phyloP scores from a whole-genome alignment of 73 alveolate species.

The Paramecium pentaurelia region DNA sequence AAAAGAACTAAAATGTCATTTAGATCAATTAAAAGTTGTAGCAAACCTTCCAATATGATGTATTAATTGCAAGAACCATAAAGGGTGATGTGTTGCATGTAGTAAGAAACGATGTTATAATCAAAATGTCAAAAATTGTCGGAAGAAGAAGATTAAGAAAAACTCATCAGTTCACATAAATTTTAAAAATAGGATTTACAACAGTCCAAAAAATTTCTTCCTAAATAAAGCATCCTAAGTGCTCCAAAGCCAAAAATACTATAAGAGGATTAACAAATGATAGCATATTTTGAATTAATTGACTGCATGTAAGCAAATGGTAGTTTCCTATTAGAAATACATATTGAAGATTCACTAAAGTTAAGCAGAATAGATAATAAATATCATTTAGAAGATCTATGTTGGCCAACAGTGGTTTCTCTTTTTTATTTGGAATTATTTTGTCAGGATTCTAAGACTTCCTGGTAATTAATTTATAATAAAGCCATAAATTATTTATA shows the following conservation, averaged over 20 bases:
- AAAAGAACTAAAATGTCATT: no score
- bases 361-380: background rate
- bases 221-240: background rate
- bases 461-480: background rate
- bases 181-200: no score
- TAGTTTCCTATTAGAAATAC: background rate
- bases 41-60: no score
- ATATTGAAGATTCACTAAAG: background rate
- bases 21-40: no score
- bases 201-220: background rate
- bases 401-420: background rate
- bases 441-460: background rate
- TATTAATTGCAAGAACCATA: no score
- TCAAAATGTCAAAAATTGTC: no score
- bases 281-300: background rate
- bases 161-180: no score
- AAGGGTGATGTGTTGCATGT: no score
- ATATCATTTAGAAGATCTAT: background rate
- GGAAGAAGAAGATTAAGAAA: background rate
- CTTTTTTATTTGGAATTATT: background rate
- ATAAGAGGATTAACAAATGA: background rate
- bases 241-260: background rate
- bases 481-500: background rate
- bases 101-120: no score
- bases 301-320: background rate